A percentile compares a stretch with the other conserved stretches of the same genome.
These are phyloP conservation scores for Carex parvula DNA, from an alignment of 176 grass and related monocot species.

Conservation along the genomic window DNA sequence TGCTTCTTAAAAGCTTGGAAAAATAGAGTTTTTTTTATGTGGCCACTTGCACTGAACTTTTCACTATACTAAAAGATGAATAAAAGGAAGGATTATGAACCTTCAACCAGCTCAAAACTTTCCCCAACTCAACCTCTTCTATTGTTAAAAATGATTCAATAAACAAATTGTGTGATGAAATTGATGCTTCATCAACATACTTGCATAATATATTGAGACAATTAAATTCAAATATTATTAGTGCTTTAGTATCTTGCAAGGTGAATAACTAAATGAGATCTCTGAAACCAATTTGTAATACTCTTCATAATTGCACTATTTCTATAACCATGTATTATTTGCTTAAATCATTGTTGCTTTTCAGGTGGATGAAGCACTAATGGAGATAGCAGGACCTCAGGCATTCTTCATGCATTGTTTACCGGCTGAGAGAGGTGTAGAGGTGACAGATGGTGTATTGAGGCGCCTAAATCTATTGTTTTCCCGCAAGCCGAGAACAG, in stretches of 20 bases:
- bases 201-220: not conserved
- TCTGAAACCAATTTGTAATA: not conserved
- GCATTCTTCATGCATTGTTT: constrained; percentile 96
- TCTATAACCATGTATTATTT: constrained; percentile 8
- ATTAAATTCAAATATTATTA: not conserved
- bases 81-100: not conserved
- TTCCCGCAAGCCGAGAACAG: constrained; percentile 94
- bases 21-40: not conserved
- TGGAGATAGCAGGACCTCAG: constrained; percentile 82
- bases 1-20: no score
- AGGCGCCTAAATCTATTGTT: constrained; percentile 83
- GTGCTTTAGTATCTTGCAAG: not conserved
- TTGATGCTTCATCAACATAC: not conserved
- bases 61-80: not conserved
- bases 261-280: not conserved
- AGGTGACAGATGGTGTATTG: constrained; percentile 79
- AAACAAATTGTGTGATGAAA: not conserved
- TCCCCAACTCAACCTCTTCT: not conserved
- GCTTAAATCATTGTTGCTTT: not conserved
- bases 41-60: not conserved
- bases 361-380: constrained; percentile 82
- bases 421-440: constrained; percentile 83
- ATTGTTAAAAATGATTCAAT: not conserved
- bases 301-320: not conserved
- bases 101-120: not conserved